Base-by-base conservation (phyloP, 2,329 filamentous ascomycete genomes). In the Herpomyces periplanetae region DNA sequence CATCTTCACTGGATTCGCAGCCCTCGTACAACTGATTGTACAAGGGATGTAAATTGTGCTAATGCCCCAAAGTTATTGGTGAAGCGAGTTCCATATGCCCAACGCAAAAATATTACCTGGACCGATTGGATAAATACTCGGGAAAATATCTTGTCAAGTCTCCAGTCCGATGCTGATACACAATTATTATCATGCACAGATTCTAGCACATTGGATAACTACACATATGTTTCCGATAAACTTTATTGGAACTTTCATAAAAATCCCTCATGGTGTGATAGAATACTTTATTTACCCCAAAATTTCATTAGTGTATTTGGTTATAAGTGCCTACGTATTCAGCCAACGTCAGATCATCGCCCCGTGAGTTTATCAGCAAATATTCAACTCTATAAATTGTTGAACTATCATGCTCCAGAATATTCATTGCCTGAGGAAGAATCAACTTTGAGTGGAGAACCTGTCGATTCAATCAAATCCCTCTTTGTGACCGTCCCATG, bases 241-340 rank as follows among this genome's bases (percentile, higher is more conserved):
- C n/a, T n/a, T n/a, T n/a, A n/a, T n/a, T n/a, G n/a, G n/a, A n/a
- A n/a, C n/a, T n/a, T n/a, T 22, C 65, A 84, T 34, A 58, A 80
- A 17, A 84, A 66, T 49, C 73, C 80, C 1, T 60, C 61, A 31
- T 91, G 75, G 80, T 87, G 71, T 30, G 80, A 91, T 37, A 56
- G 80, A 3, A 60, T 91, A 9, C 43, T 91, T 9, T 91, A 58
- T 36, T 44, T 75, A 3, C 28, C 28, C 5, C 29, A 31, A 13
- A 39, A 55, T 13, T 34, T 43, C 4, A 46, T 68, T n/a, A 37
- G 41, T 10, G 44, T 55, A 3, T 39, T 49, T 11, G 42, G 37
- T 10, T 91, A 91, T 36, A 47, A 56, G 8, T 54, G 64, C 8
- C 44, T 91, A 11, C 68, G 73, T 2, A 41, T 84, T 2, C 51